Conservation (phyloP, 805 yeast species). For the Isabelozyma pseudorhagii region DNA sequence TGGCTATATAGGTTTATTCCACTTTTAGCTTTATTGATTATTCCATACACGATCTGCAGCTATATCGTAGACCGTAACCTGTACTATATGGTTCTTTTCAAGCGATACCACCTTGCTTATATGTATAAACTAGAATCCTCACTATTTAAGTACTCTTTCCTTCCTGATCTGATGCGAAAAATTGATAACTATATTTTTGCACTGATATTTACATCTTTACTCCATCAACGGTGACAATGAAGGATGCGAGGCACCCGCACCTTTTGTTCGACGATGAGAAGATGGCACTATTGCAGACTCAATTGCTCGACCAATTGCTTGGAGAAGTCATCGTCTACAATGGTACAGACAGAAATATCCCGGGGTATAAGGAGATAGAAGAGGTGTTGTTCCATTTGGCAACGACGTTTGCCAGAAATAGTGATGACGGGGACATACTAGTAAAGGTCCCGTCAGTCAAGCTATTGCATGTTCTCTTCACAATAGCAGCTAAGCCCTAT, state of each 20-base stretch:
- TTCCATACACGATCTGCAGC: too few relatives aligned
- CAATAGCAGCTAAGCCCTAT: conserved; percentile 19
- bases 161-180: too few relatives aligned
- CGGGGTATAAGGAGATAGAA: conserved; percentile 26
- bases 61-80: too few relatives aligned
- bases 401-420: conserved; percentile 5
- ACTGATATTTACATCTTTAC: too few relatives aligned
- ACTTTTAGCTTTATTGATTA: too few relatives aligned
- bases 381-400: conserved; percentile 25
- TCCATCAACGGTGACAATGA: too few relatives aligned
- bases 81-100: too few relatives aligned
- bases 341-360: conserved; percentile 15
- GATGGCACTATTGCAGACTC: not conserved
- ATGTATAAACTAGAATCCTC: too few relatives aligned
- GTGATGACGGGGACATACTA: not conserved
- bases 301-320: conserved; percentile 17
- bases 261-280: not conserved
- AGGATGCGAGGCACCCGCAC: conserved; percentile 1
- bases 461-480: conserved; percentile 26
- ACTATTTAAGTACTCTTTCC: too few relatives aligned
- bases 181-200: too few relatives aligned
- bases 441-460: conserved; percentile 22
- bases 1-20: too few relatives aligned
- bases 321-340: conserved; percentile 12
- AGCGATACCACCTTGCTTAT: too few relatives aligned